A percentile compares a stretch with the other conserved stretches of the same genome.
These are phyloP conservation scores for Arabis hirsuta DNA, from an alignment of 345 rosid genomes.

Conservation along the genomic window DNA sequence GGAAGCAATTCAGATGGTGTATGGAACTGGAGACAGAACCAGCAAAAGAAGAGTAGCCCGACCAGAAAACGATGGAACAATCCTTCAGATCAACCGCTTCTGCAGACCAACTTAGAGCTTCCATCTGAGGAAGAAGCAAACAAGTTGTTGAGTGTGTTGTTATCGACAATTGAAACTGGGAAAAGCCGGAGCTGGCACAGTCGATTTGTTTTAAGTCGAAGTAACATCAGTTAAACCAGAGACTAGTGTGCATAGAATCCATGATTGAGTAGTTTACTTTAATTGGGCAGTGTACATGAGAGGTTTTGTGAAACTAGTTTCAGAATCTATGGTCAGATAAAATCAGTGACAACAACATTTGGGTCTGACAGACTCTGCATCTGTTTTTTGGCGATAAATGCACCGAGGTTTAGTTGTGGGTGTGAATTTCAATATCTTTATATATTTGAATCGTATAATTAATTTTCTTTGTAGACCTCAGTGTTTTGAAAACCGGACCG, in stretches of 20 bases:
- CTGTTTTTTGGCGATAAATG: slow-evolving; percentile 3
- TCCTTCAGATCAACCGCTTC: slow-evolving; percentile 68
- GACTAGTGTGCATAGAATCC: slow-evolving; percentile 17
- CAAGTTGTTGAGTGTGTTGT: slow-evolving; percentile 54
- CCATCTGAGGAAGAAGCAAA: slow-evolving; percentile 59
- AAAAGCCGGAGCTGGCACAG: slow-evolving; percentile 62
- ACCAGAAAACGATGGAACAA: slow-evolving; percentile 58
- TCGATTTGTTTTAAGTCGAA: slow-evolving; percentile 60
- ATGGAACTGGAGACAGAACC: slow-evolving; percentile 62
- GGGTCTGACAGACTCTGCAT: slow-evolving; percentile 6
- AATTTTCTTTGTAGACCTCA: not conserved
- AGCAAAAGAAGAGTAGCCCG: slow-evolving; percentile 52
- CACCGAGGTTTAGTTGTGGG: not conserved
- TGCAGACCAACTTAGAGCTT: slow-evolving; percentile 70
- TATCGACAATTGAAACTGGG: slow-evolving; percentile 63
- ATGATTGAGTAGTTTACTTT: not conserved
- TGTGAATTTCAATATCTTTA: not conserved
- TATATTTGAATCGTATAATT: not conserved
- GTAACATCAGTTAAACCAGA: slow-evolving; percentile 39
- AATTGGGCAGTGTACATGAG: slow-evolving; percentile 22
- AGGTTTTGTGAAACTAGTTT: slow-evolving; percentile 21
- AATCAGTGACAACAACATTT: not conserved
- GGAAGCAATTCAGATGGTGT: slow-evolving; percentile 75
- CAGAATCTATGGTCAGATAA: not conserved
- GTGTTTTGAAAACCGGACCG: too few species aligned